Evolutionary conservation across 495 filamentous ascomycete species (phyloP).

Genomic region (Ascodesmis nigricans): DNA sequence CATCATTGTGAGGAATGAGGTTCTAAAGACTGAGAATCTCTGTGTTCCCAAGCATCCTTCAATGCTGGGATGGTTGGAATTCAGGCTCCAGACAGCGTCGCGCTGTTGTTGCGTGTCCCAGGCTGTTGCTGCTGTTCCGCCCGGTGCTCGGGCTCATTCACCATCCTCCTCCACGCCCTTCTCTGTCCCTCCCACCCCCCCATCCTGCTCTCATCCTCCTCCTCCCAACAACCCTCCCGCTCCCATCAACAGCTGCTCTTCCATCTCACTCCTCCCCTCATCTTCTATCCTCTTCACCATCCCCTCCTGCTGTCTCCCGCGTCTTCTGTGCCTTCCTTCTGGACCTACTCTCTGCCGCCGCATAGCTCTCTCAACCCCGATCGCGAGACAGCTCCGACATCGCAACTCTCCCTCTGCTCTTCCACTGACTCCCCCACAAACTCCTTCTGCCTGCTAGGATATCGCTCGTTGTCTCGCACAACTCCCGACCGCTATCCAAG

Average conservation of each 20-base stretch:
- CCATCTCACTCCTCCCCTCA: conserved; percentile 15
- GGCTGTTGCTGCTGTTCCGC: neutral
- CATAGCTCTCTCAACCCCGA: conserved; percentile 19
- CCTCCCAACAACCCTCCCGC: conserved; percentile 11
- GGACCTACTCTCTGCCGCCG: conserved; percentile 7
- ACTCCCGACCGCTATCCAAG: too few species aligned
- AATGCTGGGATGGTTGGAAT: too few species aligned
- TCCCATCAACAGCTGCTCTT: conserved; percentile 24
- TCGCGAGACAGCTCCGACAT: too few species aligned
- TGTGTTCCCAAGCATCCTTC: too few species aligned
- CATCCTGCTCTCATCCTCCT: conserved; percentile 8
- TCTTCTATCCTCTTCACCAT: neutral
- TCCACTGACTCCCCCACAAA: too few species aligned
- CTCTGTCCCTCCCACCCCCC: conserved; percentile 13
- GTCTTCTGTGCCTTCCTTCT: conserved; percentile 14
- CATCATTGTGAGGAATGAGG: too few species aligned
- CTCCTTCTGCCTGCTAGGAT: too few species aligned
- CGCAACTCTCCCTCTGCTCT: too few species aligned
- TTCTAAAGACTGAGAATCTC: too few species aligned
- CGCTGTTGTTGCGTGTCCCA: conserved; percentile 1
- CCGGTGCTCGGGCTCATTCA: too few species aligned
- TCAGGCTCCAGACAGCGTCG: neutral
- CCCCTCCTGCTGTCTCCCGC: conserved; percentile 5
- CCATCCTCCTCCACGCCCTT: conserved; percentile 20
- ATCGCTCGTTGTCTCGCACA: too few species aligned